phyloP scores from a whole-genome alignment of 208 protist species.

The Zelonia costaricensis region DNA sequence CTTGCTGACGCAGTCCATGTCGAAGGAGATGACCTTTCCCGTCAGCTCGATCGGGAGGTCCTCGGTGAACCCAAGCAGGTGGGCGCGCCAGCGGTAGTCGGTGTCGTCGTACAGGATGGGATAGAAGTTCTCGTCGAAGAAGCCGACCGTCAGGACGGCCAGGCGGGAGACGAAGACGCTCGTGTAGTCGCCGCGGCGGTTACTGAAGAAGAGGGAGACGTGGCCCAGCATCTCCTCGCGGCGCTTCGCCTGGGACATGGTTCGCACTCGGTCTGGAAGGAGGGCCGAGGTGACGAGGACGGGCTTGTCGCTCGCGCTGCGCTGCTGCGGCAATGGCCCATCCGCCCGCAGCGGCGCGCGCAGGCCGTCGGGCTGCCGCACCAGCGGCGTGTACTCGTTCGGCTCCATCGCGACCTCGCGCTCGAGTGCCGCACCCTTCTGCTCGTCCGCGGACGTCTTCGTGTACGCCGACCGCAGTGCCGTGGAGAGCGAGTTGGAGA shows the following conservation, averaged over 20 bases:
- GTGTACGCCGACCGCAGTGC: slow-evolving; percentile 24
- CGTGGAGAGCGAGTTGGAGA: neutral
- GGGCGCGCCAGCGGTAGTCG: slow-evolving; percentile 38
- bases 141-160: slow-evolving; percentile 41
- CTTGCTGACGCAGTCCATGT: slow-evolving; percentile 18
- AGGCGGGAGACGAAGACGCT: slow-evolving; percentile 41
- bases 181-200: slow-evolving; percentile 12
- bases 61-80: slow-evolving; percentile 36
- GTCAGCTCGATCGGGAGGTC: neutral
- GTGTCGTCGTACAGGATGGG: slow-evolving; percentile 47
- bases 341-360: slow-evolving; percentile 15
- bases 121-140: slow-evolving; percentile 65
- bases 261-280: slow-evolving; percentile 47
- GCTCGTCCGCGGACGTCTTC: slow-evolving; percentile 22
- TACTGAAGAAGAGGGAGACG: slow-evolving; percentile 29
- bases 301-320: neutral
- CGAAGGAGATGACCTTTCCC: slow-evolving; percentile 19
- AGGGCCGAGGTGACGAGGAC: slow-evolving; percentile 40
- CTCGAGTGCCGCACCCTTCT: slow-evolving; percentile 16
- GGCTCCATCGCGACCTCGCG: slow-evolving; percentile 38
- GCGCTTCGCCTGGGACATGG: slow-evolving; percentile 13
- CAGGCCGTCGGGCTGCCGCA: slow-evolving; percentile 22
- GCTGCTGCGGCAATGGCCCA: slow-evolving; percentile 25
- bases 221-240: neutral
- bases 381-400: slow-evolving; percentile 24